Conservation (phyloP, 2,329 filamentous ascomycete species). For the Aspergillus transmontanensis region DNA sequence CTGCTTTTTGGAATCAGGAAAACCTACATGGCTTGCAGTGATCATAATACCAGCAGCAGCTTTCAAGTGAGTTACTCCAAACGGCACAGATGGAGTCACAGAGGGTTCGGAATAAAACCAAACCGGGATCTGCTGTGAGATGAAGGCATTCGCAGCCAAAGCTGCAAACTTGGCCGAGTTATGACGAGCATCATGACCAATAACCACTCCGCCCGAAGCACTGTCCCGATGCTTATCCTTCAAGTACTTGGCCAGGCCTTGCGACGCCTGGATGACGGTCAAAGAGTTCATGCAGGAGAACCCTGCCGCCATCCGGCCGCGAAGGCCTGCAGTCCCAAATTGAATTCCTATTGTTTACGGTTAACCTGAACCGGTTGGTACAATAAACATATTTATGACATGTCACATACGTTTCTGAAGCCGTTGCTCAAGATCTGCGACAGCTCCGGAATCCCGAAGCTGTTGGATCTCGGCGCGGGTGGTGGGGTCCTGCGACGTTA, state of each 20-base stretch:
- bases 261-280: conserved; percentile 64
- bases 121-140: conserved; percentile 60
- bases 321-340: conserved; percentile 64
- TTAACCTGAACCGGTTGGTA: conserved; percentile 10
- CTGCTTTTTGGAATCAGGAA: not conserved
- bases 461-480: conserved; percentile 58
- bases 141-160: conserved; percentile 62
- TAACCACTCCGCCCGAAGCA: conserved; percentile 55
- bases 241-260: conserved; percentile 65
- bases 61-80: conserved; percentile 56
- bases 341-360: conserved; percentile 50
- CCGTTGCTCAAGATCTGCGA: conserved; percentile 54
- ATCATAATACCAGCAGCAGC: conserved; percentile 66
- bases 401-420: conserved; percentile 50
- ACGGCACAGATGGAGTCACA: conserved; percentile 65
- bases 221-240: conserved; percentile 47
- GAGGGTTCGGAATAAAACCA: conserved; percentile 59
- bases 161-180: conserved; percentile 64
- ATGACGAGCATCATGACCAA: conserved; percentile 65
- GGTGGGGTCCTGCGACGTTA: conserved; percentile 45
- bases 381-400: conserved; percentile 10
- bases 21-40: conserved; percentile 61
- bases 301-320: conserved; percentile 67
- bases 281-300: conserved; percentile 64
- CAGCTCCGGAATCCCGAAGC: conserved; percentile 50